Conservation (phyloP, 176 grass and related monocot genomes). For the Olyra latifolia region DNA sequence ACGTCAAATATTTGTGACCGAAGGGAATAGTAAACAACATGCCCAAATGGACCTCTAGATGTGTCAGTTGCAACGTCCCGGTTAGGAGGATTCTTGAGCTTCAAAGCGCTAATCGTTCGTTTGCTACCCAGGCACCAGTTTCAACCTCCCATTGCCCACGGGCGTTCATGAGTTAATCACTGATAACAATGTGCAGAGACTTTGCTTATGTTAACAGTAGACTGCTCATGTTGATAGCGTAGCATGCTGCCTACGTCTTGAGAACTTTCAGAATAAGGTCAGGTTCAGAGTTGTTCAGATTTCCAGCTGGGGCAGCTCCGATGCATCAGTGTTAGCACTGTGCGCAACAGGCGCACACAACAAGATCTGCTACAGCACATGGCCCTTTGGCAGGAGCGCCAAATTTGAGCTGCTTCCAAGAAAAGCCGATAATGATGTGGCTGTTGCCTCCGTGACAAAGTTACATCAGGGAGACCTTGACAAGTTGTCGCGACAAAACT, state of each 20-base stretch:
- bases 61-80: constrained; percentile 40
- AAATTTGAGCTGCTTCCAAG: constrained; percentile 19
- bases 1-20: too few species aligned
- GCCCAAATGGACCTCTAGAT: constrained; percentile 15
- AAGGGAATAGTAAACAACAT: not conserved
- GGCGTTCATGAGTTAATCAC: not conserved
- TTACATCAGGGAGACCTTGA: constrained; percentile 33
- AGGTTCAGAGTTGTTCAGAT: constrained; percentile 9
- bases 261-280: not conserved
- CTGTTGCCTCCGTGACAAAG: constrained; percentile 25
- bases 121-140: not conserved
- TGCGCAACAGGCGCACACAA: constrained; percentile 1
- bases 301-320: constrained; percentile 6
- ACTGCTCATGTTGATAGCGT: not conserved
- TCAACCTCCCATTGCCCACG: constrained; percentile 13
- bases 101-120: not conserved
- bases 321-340: constrained; percentile 35
- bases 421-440: constrained; percentile 32
- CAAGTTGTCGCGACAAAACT: constrained; percentile 34
- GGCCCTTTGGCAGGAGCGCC: constrained; percentile 28
- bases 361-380: constrained; percentile 28
- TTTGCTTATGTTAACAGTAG: not conserved
- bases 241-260: not conserved
- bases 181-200: not conserved
- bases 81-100: constrained; percentile 25